Percentiles rank a stretch among this genome's conserved stretches.
Conservation (phyloP, 2,329 filamentous ascomycete species). For the Cercospora sp. region DNA sequence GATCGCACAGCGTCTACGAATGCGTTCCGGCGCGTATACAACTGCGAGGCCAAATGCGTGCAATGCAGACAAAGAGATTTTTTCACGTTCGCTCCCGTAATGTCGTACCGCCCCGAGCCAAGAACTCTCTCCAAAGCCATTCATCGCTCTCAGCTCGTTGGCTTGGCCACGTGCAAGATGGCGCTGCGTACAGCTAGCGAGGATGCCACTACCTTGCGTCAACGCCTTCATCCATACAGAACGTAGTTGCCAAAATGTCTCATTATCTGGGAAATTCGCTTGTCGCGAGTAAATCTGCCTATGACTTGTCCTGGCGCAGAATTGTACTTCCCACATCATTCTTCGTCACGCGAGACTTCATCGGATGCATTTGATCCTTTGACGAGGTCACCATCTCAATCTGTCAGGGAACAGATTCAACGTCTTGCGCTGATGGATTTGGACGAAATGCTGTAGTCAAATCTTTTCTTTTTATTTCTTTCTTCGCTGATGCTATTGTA, state of each 20-base stretch:
- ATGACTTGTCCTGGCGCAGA: not conserved
- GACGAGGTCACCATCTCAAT: not conserved
- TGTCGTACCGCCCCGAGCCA: not conserved
- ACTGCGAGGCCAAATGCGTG: not conserved
- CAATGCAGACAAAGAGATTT: not conserved
- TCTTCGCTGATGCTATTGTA: slow-evolving; percentile 9
- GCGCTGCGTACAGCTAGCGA: not conserved
- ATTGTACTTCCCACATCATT: not conserved
- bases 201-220: not conserved
- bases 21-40: not conserved
- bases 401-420: not conserved
- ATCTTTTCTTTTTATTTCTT: not conserved
- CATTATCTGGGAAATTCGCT: not conserved
- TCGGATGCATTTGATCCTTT: not conserved
- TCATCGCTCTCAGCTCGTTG: not conserved
- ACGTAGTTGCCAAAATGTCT: not conserved
- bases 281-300: not conserved
- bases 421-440: not conserved
- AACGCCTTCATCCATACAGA: not conserved
- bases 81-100: not conserved
- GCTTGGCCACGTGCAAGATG: not conserved
- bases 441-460: not conserved
- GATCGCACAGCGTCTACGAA: not conserved
- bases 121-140: not conserved
- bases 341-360: not conserved